Evolutionary conservation across 177 flowering plant genomes (phyloP).

Genomic region (Tripterygium wilfordii): DNA sequence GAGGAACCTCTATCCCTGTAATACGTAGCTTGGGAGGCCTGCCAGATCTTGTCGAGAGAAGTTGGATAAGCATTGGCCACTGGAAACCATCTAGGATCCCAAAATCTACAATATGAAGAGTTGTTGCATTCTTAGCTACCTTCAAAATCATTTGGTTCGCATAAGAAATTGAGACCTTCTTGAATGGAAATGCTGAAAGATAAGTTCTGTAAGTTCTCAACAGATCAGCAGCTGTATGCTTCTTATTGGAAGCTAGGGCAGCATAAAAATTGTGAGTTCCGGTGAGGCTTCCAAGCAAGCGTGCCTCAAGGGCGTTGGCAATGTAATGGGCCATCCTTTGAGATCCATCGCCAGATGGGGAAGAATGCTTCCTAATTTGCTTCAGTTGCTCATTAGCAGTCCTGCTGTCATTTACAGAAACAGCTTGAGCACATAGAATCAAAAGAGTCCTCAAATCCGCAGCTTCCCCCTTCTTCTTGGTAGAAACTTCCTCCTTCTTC

Average conservation of each 20-base stretch:
- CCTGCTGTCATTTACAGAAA: conserved; percentile 5
- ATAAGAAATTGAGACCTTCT: conserved; percentile 27
- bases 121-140: conserved; percentile 25
- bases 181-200: conserved; percentile 38
- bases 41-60: conserved; percentile 28
- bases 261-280: conserved; percentile 18
- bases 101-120: conserved; percentile 58
- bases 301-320: conserved; percentile 17
- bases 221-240: conserved; percentile 30
- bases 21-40: conserved; percentile 66
- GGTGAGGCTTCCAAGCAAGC: conserved; percentile 44
- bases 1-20: conserved; percentile 62
- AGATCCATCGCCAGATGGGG: conserved; percentile 8
- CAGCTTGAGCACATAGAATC: conserved; percentile 15
- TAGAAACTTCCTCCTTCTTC: conserved; percentile 19
- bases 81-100: conserved; percentile 63
- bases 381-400: conserved; percentile 9
- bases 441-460: conserved; percentile 12
- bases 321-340: conserved; percentile 12
- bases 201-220: conserved; percentile 41
- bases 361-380: conserved; percentile 13
- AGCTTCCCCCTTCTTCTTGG: too few relatives aligned
- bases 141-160: conserved; percentile 31
- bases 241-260: conserved; percentile 16
- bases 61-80: conserved; percentile 61